Evolutionary conservation across 306 rosid genomes (phyloP), one percentile per base, ranked within the genome.

Genomic region (Citrullus mucosospermus): DNA sequence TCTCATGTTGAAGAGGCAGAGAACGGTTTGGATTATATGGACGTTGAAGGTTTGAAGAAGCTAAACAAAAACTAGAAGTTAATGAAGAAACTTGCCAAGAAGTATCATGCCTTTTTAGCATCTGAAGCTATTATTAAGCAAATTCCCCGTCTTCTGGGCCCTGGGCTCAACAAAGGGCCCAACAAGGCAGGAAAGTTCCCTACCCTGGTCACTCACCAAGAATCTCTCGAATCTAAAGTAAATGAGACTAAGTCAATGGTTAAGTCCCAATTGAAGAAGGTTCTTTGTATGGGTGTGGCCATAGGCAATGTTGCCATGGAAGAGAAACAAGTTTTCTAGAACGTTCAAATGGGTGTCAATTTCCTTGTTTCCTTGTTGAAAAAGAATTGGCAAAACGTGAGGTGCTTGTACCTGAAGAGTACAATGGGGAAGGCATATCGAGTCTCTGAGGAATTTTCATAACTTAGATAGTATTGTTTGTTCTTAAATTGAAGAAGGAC

Each of bases 1-100:
- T 93, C 85, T 51, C 97, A 93, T 57, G 96, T 93, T 65, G 97
- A 90, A 75, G 97, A 93, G 97, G 97, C 97, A 2, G 90, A 85
- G 88, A 93, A 93, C 2, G 89, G 96, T 48, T 32, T 93, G 79
- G 97, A 91, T 59, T 90, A 75, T 17, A 92, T 90, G 96, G 97
- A 90, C 73, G 97, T 92, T 2, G 97, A 92, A 78, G 84, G 79
- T 0, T 75, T 92, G 87, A 92, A 92, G 87, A 92, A 90, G 90
- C 85, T 92, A 0, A 92, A 92, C 87, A 93, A 93, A 68, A 93
- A 93, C 30, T 89, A 93, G 82, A 93, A 91, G 20, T 43, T 90
- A 59, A 96, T 93, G 8, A 93, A 93, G 85, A 91, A 88, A 3
- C 83, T 93, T 11, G 98, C 98, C 6, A 93, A 93, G 71, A 89